Base-by-base conservation (phyloP, 441 rosid species). In the Brassica hybrid region DNA sequence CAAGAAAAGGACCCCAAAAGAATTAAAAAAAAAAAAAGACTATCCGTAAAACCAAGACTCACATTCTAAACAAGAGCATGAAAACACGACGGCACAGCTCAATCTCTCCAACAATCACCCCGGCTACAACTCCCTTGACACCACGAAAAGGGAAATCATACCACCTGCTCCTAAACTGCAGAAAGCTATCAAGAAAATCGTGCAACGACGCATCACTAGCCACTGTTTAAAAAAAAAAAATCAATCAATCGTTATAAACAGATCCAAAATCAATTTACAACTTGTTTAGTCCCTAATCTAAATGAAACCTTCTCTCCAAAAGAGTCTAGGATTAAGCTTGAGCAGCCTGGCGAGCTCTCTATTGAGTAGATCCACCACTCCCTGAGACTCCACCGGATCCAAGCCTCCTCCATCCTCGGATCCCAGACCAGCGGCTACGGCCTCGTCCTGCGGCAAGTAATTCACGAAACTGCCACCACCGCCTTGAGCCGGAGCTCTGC, bases 361-460 rank as follows among this genome's bases (percentile, higher is more conserved):
- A 75, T 91, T 96, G 75, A 94, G 85, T 30, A 94, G 91, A 91
- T 96, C 97, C 73, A 94, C 98, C n/a, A 92, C 98, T 71, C 93
- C 79, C 87, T 96, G 98, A 23, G 99, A 96, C 85, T 94, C 98
- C 65, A 91, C 82, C 0, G 98, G 89, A 86, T 96, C 99, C 81
- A 86, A 76, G 23, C 23, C 23, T 48, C 97, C 98, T 58, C 99
- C 99, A 64, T 88, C 88, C 5, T 89, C 90, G 11, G 96, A 82
- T 11, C 89, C 88, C 0, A 91, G 84, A 6, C 99, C 99, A 0
- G 91, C 85, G 1, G 97, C 99, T 69, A 96, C 91, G 2, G 97
- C 98, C 84, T 96, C 99, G 27, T 96, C 97, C 76, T 94, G 98
- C n/a, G 96, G 98, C 82, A 96, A 87, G 90, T 94, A 96, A 80